Evolutionary conservation across 768 basidiomycete genomes (phyloP).

Genomic region (Calocera viscosa): DNA sequence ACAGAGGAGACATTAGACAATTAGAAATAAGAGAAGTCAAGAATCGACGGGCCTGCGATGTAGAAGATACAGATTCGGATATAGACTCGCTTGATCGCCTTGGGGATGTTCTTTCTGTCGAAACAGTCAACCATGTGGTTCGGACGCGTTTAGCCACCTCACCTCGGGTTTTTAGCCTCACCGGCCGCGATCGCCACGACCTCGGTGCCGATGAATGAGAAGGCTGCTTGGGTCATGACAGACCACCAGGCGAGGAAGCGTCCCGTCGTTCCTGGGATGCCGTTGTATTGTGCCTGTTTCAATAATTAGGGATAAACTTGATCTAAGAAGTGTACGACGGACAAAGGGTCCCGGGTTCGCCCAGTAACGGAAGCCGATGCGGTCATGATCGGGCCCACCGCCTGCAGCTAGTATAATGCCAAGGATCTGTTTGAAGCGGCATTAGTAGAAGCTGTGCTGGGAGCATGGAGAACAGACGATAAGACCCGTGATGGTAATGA

Average conservation of each 20-base stretch:
- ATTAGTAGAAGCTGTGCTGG: background rate
- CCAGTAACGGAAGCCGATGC: conserved; percentile 31
- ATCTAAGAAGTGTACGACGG: too few relatives aligned
- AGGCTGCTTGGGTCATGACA: conserved; percentile 49
- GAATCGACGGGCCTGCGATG: background rate
- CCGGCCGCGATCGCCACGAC: conserved; percentile 35
- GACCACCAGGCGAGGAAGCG: conserved; percentile 52
- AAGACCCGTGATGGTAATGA: conserved; percentile 46
- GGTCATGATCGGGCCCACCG: conserved; percentile 25
- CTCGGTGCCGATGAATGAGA: conserved; percentile 46
- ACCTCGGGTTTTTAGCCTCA: conserved; percentile 34
- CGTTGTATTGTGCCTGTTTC: conserved; percentile 33
- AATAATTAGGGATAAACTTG: too few relatives aligned
- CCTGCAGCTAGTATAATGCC: conserved; percentile 30
- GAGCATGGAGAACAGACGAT: conserved; percentile 32
- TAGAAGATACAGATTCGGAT: conserved; percentile 5
- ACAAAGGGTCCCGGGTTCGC: conserved; percentile 46
- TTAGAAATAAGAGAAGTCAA: too few relatives aligned
- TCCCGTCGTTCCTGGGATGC: conserved; percentile 39
- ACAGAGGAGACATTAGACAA: too few relatives aligned
- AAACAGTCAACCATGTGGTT: background rate
- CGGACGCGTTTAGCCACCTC: background rate
- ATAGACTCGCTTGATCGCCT: conserved; percentile 34
- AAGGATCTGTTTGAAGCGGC: background rate
- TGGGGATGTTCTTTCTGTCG: conserved; percentile 26